Conservation (phyloP, 1,139 yeast genomes). For the Protomyces inouyei region DNA sequence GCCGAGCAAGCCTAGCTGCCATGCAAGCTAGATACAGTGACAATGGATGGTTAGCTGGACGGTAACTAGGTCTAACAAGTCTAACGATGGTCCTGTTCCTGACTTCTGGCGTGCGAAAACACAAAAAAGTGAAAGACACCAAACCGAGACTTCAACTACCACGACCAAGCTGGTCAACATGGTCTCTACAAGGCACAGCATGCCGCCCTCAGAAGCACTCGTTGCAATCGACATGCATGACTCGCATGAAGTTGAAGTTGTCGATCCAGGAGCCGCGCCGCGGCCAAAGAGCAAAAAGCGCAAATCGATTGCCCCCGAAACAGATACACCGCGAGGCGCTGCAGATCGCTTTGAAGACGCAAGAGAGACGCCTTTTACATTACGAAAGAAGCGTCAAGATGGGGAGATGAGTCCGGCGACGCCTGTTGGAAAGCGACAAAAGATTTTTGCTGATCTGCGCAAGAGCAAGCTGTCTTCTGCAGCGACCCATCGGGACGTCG, state of each 20-base stretch:
- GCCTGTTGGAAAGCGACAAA: neutral
- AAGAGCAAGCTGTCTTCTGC: neutral
- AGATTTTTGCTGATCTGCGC: neutral
- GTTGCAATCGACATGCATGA: slow-evolving; percentile 3
- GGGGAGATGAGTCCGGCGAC: neutral
- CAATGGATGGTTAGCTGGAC: too few species aligned
- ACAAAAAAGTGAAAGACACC: neutral
- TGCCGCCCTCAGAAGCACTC: slow-evolving; percentile 5
- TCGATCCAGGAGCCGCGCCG: neutral
- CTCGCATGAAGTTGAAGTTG: neutral
- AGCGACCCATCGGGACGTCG: neutral
- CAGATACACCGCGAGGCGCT: slow-evolving; percentile 1
- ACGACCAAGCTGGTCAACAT: neutral
- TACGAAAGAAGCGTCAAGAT: neutral
- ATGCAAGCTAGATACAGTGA: too few species aligned
- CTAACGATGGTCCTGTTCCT: neutral
- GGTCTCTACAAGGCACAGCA: slow-evolving; percentile 22
- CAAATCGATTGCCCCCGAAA: slow-evolving; percentile 1
- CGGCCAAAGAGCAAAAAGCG: neutral
- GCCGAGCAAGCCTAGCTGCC: too few species aligned
- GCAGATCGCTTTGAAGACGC: slow-evolving; percentile 16
- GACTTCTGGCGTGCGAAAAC: neutral
- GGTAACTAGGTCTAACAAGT: too few species aligned
- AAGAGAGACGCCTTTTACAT: slow-evolving; percentile 12
- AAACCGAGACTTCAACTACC: too few species aligned